Evolutionary conservation across 306 rosid species (phyloP), one percentile per base, ranked within the genome.

Genomic region (Cicer yamashitae): DNA sequence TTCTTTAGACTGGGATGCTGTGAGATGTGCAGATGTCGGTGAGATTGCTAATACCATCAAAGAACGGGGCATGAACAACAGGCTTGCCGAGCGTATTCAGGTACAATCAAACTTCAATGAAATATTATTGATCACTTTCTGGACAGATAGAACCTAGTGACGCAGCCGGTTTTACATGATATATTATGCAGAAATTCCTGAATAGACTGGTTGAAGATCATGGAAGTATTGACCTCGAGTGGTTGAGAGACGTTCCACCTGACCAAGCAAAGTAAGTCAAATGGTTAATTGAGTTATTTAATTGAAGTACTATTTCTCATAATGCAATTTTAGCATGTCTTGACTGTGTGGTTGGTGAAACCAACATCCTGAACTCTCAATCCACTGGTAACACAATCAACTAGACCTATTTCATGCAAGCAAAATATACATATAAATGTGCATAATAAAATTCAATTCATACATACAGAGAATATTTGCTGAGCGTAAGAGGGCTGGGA

Each of bases 11-110:
- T 96, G 99, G 99, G 99, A 92, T 17, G 99, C 99, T 30, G 82
- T 96, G 79, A 88, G 98, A 88, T 71, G 89, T 77, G 97, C 96
- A 74, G 85, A 88, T 77, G 98, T 91, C 67, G 59, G 48, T 40
- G 96, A 86, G 51, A 88, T 96, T 77, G 92, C 99, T 39, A 20
- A 89, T 7, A 73, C 88, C 78, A 96, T 96, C 80, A 96, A 86
- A 83, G 99, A 96, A 79, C 88, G 99, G 11, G 99, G 99, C 60
- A 96, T 96, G 99, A 96, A 96, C 81, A 90, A 96, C 84, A 88
- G 85, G 86, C 98, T 96, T 67, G 99, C 98, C 38, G 96, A 85
- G 72, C 87, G 99, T 48, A 96, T 96, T 79, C 82, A 96, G 98
- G 99, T 92, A 73, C 51, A 68, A 57, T 34, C 40, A 48, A 18